Base-by-base conservation (phyloP, 2,329 filamentous ascomycete species). In the Exophiala xenobiotica region DNA sequence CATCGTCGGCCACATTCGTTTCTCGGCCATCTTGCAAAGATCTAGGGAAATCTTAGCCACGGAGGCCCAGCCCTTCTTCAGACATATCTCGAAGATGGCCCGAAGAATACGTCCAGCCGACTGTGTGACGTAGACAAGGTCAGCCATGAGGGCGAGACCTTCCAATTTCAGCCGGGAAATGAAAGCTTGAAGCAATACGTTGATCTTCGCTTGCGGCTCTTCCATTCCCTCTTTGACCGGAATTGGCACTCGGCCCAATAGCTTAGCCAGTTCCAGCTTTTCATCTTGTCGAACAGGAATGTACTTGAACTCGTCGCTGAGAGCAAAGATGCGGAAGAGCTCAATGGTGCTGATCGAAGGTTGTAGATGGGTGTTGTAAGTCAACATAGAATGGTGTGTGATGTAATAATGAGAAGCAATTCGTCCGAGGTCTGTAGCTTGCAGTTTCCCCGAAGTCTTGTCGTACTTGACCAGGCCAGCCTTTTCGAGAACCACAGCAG, bases 1-100 rank as follows among this genome's bases (percentile, higher is more conserved):
- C 93, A 97, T 99, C 4, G 92, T 97, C 11, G 92, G 91, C 93
- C 93, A 99, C 95, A 99, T 99, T 43, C 95, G 82, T 78, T 96
- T 96, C 75, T 99, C 93, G 0, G 92, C 93, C 90, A 96, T 97
- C 75, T 99, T 99, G 74, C 95, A 99, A 46, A 99, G 79, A 63
- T 96, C 89, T 35, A 99, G 77, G 0, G 93, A 91, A 56, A 87
- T 90, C 74, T 93, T 96, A 6, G 93, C 89, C 3, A 97, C 93
- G 12, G 85, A 86, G 1, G 93, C 84, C 92, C 92, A 99, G 26
- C 92, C 92, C 71, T 96, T 96, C 74, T 92, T 95, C 60, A 99
- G 74, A n/a, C 88, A 87, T 48, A 99, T 97, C 72, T 99, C 95
- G 61, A 97, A 99, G 43, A 99, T 86, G 0, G 93, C 93, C 50